Base-by-base conservation (phyloP, 75 land plant genomes). In the Sequoia sempervirens region DNA sequence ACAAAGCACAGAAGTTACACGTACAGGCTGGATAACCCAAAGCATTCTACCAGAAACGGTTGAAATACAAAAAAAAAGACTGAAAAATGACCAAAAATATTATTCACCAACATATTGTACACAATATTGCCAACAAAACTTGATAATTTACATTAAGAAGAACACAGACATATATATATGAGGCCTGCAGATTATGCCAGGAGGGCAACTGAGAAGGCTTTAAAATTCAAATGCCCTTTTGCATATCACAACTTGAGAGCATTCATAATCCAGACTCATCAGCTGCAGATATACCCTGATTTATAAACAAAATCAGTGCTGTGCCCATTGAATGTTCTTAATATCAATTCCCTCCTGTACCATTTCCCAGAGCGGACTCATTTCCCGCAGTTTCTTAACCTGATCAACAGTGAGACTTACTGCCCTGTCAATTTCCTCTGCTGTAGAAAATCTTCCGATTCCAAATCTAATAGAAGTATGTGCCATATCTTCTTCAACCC, bases 361-460 rank as follows among this genome's bases (percentile, higher is more conserved):
- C 99, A 97, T 94, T 85, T 97, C 99, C 86, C 94, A 97, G 37
- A 97, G 88, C 1, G 99, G 99, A 82, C 99, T 97, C 99, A 97
- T 97, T 79, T 94, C 91, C 82, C 99, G 85, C 88, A 97, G 84
- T 89, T 94, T 97, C 87, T 91, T 85, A 75, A 97, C 99, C 69
- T 93, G 96, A 53, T 86, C 85, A 72, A 96, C 96, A 4, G 98
- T 97, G 0, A 97, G 91, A 84, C 89, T 92, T 17, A 96, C 80
- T 0, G 99, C 93, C 80, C 86, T 87, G 82, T 97, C 98, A 85
- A 97, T 89, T 92, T 96, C 99, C 28, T 85, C 93, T 75, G 90
- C 92, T 0, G 99, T 97, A 1, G 98, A 94, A 56, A 97, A 97
- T 85, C 99, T 90, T 54, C 99, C 99, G 76, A 97, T 96, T 74